Base-by-base conservation (phyloP, 2,329 filamentous ascomycete genomes). In the Aspergillus felis region DNA sequence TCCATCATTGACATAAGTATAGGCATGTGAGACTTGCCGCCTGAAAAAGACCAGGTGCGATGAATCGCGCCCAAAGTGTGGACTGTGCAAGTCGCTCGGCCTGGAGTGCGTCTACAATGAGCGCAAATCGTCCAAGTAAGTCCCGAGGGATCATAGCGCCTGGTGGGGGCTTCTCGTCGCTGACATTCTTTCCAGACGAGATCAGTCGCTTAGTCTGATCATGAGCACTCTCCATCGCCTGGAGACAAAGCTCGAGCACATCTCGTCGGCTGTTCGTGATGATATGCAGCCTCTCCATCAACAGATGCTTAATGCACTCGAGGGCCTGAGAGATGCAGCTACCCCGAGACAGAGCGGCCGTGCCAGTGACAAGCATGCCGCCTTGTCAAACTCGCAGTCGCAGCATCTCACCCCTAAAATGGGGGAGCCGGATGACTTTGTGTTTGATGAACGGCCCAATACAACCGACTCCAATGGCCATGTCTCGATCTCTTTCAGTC, bases 41-140 rank as follows among this genome's bases (percentile, higher is more conserved):
- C 69, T 78, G 51, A 81, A 81, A 64, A 83, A 83, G 69, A 82
- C 80, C 20, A 69, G 80, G 70, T 84, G 81, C 66, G 81, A 84
- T 59, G 81, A 83, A 66, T 81, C 81, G 57, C 72, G 78, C 32
- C 81, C 81, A 50, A 73, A 67, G 58, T 84, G 81, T 61, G 80
- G 80, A 29, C 74, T 82, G 51, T 84, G 81, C 68, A 79, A 77
- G 61, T 68, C 72, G 14, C 75, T 79, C 48, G 78, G 78, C 7
- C 59, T 81, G 32, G 78, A 81, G 20, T 84, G 81, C 66, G 74
- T 75, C 47, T 84, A 82, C 64, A 79, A 80, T 59, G 78, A 82
- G 64, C 78, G 80, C 57, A 81, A 81, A 63, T 74, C 78, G 12
- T 82, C 81, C 41, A 82, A 82, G 78, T 80, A 64, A 57, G 73